A percentile compares a stretch with the other conserved stretches of the same genome.
Evolutionary conservation across 345 rosid species (phyloP).

Genomic region (Laguncularia racemosa): DNA sequence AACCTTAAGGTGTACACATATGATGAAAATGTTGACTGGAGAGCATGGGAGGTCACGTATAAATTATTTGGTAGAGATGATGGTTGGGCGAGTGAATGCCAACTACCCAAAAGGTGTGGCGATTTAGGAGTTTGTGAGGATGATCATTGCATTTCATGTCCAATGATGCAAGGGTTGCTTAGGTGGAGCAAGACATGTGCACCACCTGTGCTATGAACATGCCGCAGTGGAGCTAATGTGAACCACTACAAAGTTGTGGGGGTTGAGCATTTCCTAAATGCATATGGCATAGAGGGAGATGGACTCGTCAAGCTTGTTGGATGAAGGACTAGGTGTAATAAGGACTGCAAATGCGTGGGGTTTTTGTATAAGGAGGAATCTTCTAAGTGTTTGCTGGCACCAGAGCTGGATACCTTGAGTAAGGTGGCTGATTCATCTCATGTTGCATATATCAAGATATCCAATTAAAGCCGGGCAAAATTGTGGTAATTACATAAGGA

Average conservation of each 20-base stretch:
- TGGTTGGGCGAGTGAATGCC: slow-evolving; percentile 21
- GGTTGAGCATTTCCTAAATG: slow-evolving; percentile 3
- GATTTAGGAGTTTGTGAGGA: slow-evolving; percentile 20
- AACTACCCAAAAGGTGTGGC: slow-evolving; percentile 26
- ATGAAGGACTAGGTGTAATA: slow-evolving; percentile 4
- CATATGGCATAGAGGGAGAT: slow-evolving; percentile 6
- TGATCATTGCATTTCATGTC: slow-evolving; percentile 2
- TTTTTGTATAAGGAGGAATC: slow-evolving; percentile 12
- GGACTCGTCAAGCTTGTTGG: not conserved
- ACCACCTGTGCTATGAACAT: not conserved
- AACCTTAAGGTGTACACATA: slow-evolving; percentile 39
- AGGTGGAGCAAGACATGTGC: slow-evolving; percentile 10
- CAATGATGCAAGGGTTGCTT: slow-evolving; percentile 3
- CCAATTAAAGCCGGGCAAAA: not conserved
- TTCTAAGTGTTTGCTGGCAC: slow-evolving; percentile 23
- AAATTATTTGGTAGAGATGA: slow-evolving; percentile 21
- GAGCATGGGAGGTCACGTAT: slow-evolving; percentile 38
- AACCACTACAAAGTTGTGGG: slow-evolving; percentile 1
- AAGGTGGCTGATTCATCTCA: slow-evolving; percentile 17
- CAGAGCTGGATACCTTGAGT: slow-evolving; percentile 15
- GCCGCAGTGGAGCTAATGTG: not conserved
- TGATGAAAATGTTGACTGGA: slow-evolving; percentile 17
- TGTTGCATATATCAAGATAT: slow-evolving; percentile 19
- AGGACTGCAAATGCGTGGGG: slow-evolving; percentile 17
- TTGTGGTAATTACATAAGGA: no score